phyloP scores from a whole-genome alignment of 164 flowering plant species.

The Cinnamomum chago region DNA sequence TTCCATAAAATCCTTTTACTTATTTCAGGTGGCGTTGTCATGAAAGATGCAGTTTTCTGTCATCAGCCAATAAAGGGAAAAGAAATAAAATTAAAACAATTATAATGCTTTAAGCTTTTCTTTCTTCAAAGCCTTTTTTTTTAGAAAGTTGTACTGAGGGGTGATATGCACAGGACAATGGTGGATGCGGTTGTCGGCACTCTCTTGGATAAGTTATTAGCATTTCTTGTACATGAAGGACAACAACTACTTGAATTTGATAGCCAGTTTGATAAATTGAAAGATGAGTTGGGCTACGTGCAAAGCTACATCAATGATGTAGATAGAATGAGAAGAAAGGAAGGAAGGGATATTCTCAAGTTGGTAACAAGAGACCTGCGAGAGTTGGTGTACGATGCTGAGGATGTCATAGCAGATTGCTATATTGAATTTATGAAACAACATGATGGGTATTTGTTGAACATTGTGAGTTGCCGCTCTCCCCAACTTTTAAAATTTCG shows the following conservation, averaged over 20 bases:
- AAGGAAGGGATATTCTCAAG: neutral
- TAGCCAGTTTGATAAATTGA: neutral
- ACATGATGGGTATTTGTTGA: neutral
- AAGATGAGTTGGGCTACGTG: neutral
- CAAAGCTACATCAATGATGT: neutral
- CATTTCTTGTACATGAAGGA: too few relatives aligned
- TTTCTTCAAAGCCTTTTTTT: fast-evolving
- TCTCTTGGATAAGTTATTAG: too few relatives aligned
- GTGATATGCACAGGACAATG: too few relatives aligned
- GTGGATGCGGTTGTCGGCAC: too few relatives aligned
- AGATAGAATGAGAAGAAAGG: neutral
- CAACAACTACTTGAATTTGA: neutral
- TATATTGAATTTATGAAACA: neutral
- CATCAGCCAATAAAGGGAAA: too few relatives aligned
- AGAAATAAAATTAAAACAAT: too few relatives aligned
- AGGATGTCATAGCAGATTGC: neutral
- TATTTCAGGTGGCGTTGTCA: too few relatives aligned
- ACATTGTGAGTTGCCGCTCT: neutral
- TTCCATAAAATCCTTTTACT: too few relatives aligned
- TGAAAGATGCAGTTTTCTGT: too few relatives aligned
- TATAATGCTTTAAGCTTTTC: too few relatives aligned
- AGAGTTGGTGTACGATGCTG: neutral
- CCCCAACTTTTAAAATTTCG: too few relatives aligned
- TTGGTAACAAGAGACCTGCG: neutral
- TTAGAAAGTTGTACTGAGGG: too few relatives aligned